phyloP scores from a whole-genome alignment of 2,329 filamentous ascomycete species.

The Zalaria obscura region DNA sequence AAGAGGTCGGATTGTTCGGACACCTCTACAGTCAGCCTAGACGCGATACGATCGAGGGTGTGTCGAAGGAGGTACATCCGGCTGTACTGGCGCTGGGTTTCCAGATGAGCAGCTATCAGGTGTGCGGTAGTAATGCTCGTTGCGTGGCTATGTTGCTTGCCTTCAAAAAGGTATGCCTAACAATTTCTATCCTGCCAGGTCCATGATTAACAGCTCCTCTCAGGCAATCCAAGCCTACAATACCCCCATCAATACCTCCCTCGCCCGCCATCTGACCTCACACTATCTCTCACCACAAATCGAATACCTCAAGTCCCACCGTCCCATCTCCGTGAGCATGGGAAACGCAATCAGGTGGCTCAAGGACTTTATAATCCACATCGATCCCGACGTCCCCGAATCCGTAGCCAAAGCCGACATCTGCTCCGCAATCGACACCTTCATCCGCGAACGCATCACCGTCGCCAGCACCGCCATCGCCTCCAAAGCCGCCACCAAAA shows the following conservation, averaged over 20 bases:
- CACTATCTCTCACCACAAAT: constrained; percentile 91
- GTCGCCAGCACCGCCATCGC: constrained; percentile 79
- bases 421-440: constrained; percentile 69
- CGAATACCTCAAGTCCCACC: constrained; percentile 81
- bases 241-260: constrained; percentile 69
- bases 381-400: constrained; percentile 77
- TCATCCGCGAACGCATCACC: constrained; percentile 80
- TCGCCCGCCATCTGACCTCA: constrained; percentile 80
- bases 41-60: constrained; percentile 46
- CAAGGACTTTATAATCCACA: constrained; percentile 80
- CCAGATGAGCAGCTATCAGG: constrained; percentile 76
- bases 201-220: background rate
- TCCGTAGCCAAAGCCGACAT: constrained; percentile 66
- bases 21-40: constrained; percentile 55
- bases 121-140: constrained; percentile 79
- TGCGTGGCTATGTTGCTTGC: constrained; percentile 77
- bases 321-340: constrained; percentile 94
- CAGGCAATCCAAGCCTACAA: constrained; percentile 88
- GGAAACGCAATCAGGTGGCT: constrained; percentile 92
- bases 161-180: constrained; percentile 58
- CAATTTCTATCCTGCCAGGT: background rate
- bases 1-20: constrained; percentile 63
- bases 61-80: constrained; percentile 65
- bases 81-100: constrained; percentile 73
- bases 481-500: constrained; percentile 57